Evolutionary conservation across 2,329 filamentous ascomycete genomes (phyloP).

Genomic region (Aspergillus japonicus): DNA sequence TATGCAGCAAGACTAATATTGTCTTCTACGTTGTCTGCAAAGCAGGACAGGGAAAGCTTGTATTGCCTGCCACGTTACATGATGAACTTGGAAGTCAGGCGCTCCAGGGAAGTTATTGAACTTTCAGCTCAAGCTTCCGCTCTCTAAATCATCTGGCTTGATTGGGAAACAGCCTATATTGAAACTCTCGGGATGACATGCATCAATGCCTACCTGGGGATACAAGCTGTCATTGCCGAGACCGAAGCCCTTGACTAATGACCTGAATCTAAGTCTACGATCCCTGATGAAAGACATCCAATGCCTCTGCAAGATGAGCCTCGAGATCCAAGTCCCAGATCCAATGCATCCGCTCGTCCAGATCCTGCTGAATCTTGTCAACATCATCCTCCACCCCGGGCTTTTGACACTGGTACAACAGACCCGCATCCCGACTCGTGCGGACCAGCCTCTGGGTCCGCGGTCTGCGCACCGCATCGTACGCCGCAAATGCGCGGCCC

Average conservation of each 20-base stretch:
- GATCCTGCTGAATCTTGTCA: neutral
- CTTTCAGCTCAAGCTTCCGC: no score
- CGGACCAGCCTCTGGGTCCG: slow-evolving; percentile 3
- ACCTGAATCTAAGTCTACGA: neutral
- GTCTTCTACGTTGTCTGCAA: no score
- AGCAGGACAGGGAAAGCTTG: no score
- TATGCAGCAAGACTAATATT: no score
- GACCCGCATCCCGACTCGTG: slow-evolving; percentile 2
- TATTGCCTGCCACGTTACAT: no score
- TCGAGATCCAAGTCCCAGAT: slow-evolving; percentile 2
- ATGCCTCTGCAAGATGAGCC: neutral
- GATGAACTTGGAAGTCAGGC: no score
- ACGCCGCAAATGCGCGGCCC: neutral
- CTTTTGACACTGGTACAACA: slow-evolving; percentile 1
- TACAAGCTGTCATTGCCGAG: no score
- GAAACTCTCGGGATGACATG: no score
- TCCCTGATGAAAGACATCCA: neutral
- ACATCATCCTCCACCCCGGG: neutral
- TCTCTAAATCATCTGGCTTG: no score
- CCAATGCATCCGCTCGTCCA: slow-evolving; percentile 2
- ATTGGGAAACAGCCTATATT: no score
- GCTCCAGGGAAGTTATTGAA: no score
- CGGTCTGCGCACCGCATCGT: slow-evolving; percentile 4
- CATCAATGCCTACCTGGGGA: no score
- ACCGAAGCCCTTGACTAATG: neutral